A percentile compares a stretch with the other conserved stretches of the same genome.
phyloP scores from a whole-genome alignment of 129 eudicot genomes.

The Flaveria trinervia region DNA sequence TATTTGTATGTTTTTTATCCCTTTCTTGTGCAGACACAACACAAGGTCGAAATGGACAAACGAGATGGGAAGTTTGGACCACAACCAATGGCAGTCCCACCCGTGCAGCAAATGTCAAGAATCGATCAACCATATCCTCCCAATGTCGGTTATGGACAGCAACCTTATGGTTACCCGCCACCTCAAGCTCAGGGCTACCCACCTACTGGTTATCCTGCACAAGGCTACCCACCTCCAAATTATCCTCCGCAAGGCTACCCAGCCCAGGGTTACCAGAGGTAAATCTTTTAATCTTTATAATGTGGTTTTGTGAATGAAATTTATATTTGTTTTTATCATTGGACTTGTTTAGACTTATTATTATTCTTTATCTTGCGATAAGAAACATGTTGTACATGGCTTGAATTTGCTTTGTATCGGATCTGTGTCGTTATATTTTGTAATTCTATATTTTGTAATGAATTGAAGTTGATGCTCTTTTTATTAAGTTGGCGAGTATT shows the following conservation, averaged over 20 bases:
- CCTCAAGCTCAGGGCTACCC: constrained; percentile 57
- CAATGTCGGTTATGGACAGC: constrained; percentile 71
- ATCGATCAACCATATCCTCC: constrained; percentile 93
- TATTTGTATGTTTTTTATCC: background rate
- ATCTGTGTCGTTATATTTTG: background rate
- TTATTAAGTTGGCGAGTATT: background rate
- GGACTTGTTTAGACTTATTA: constrained; percentile 2
- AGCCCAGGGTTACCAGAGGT: constrained; percentile 57
- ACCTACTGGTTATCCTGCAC: constrained; percentile 26
- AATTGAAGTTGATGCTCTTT: background rate
- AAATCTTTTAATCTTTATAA: constrained; percentile 31
- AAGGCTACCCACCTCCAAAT: constrained; percentile 45
- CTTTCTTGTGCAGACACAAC: constrained; percentile 73
- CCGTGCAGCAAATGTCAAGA: constrained; percentile 89
- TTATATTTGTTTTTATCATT: constrained; percentile 8
- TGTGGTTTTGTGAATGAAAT: constrained; percentile 24
- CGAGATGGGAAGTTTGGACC: constrained; percentile 90
- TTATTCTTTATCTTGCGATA: constrained; percentile 5
- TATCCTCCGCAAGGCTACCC: constrained; percentile 47
- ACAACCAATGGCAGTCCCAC: constrained; percentile 84
- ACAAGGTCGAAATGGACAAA: constrained; percentile 99
- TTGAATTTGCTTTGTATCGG: constrained; percentile 28
- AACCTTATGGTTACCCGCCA: constrained; percentile 52
- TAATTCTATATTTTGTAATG: background rate
- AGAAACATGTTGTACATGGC: constrained; percentile 29